Base-by-base conservation (phyloP, 2,329 filamentous ascomycete genomes). In the Domatiomyces catenatus region DNA sequence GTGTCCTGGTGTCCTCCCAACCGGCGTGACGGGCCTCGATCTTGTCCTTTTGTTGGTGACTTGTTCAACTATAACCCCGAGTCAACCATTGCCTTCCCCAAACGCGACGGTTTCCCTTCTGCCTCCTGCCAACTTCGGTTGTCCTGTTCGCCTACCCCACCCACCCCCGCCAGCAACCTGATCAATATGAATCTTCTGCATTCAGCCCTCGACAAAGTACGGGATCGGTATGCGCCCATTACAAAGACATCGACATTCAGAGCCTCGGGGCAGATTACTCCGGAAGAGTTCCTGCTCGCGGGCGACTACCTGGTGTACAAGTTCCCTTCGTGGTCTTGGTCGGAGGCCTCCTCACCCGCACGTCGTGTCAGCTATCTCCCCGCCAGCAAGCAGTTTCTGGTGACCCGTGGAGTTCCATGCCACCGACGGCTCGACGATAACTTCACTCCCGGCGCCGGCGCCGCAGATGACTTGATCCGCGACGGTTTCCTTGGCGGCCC, bases 291-390 rank as follows among this genome's bases (percentile, higher is more conserved):
- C 68, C 76, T 95, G 48, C 83, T 85, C 3, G 92, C 92, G 2
- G 92, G 92, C 61, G 92, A 98, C 72, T 98, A 96, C 67, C 81
- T 98, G 39, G 89, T 94, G 63, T 94, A 93, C 80, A 96, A 95
- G 73, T 98, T 98, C 70, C 92, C 90, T 7, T 94, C 90, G 52
- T 98, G 92, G 92, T 84, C 86, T 47, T 98, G 92, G 92, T 81
- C 84, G 58, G 86, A 92, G 61, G 89, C 90, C 58, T 85, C 90
- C 50, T 80, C 81, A n/a, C 78, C 82, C 1, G 76, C 79, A 54
- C 86, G 87, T 66, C 83, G 88, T 56, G 85, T 86, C 50, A 72
- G 74, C 57, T 86, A 94, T 64, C 79, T 98, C 3, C 92, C 92
- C 0, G 70, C 81, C 0, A 86, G 84, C 48, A 98, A 96, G 71